Percentiles rank a stretch among this genome's conserved stretches.
Conservation (phyloP, 139 green algal genomes). For the Chara braunii region DNA sequence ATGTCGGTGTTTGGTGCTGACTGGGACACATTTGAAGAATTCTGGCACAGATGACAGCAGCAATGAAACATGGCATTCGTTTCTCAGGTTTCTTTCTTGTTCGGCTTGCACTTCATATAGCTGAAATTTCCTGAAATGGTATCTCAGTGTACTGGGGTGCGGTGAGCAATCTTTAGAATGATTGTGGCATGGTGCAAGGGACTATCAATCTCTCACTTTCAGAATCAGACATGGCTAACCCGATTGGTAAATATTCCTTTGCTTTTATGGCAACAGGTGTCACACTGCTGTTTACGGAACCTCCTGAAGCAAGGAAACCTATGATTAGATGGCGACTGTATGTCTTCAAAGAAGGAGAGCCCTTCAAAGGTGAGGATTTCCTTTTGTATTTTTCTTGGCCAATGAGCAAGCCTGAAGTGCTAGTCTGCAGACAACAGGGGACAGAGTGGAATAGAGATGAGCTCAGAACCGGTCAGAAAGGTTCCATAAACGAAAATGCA, state of each 20-base stretch:
- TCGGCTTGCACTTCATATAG: neutral
- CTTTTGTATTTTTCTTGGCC: neutral
- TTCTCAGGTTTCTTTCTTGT: neutral
- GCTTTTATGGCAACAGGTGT: slow-evolving; percentile 25
- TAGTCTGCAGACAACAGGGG: slow-evolving; percentile 1
- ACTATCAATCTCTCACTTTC: too few species aligned
- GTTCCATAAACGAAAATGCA: neutral
- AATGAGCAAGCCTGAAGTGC: slow-evolving; percentile 11
- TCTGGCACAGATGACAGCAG: too few species aligned
- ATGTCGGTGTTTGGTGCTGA: too few species aligned
- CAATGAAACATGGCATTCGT: neutral
- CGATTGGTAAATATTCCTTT: neutral
- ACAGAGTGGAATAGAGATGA: neutral
- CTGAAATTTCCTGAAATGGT: neutral
- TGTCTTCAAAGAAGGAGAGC: slow-evolving; percentile 76
- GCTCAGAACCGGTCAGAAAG: neutral
- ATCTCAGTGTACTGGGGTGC: neutral
- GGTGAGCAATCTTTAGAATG: neutral
- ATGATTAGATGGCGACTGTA: slow-evolving; percentile 83
- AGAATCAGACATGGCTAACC: neutral
- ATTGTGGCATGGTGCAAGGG: too few species aligned
- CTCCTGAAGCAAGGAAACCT: slow-evolving; percentile 61
- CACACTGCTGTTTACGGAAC: slow-evolving; percentile 42
- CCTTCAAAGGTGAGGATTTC: slow-evolving; percentile 30
- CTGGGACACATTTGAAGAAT: too few species aligned